Evolutionary conservation across 2,329 filamentous ascomycete genomes (phyloP).

Genomic region (Ophioceras dolichostomum): DNA sequence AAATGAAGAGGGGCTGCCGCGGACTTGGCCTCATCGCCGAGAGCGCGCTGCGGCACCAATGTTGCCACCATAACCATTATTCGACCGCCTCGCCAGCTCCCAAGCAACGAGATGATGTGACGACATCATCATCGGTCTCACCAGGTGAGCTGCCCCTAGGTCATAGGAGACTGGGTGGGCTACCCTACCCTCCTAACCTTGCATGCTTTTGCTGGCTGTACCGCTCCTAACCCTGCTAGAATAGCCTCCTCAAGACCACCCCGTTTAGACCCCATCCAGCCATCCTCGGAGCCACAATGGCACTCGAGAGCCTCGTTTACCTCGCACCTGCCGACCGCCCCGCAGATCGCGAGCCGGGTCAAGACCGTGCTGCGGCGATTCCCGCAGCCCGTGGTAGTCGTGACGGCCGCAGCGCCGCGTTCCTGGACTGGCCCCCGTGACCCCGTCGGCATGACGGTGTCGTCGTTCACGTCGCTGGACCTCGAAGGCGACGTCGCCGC

Average conservation of each 20-base stretch:
- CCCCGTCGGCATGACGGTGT: slow-evolving; percentile 42
- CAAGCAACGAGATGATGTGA: too few relatives aligned
- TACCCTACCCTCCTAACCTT: too few relatives aligned
- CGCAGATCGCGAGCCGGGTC: slow-evolving; percentile 30
- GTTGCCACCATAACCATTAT: neutral
- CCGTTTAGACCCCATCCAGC: too few relatives aligned
- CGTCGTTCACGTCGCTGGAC: slow-evolving; percentile 44
- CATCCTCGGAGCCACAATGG: too few relatives aligned
- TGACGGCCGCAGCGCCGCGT: slow-evolving; percentile 20
- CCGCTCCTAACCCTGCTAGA: too few relatives aligned
- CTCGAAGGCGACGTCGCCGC: slow-evolving; percentile 34
- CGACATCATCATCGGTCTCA: too few relatives aligned
- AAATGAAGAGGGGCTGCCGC: slow-evolving; percentile 16
- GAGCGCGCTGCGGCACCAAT: slow-evolving; percentile 8
- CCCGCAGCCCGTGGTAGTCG: slow-evolving; percentile 42
- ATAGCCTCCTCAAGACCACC: too few relatives aligned
- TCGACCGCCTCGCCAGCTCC: neutral
- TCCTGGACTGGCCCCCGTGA: slow-evolving; percentile 19
- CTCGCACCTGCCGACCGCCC: slow-evolving; percentile 6
- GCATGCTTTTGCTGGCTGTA: too few relatives aligned
- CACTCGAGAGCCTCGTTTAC: slow-evolving; percentile 4
- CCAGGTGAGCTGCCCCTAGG: too few relatives aligned
- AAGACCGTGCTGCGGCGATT: slow-evolving; percentile 41
- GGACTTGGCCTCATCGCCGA: slow-evolving; percentile 16
- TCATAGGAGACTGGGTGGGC: too few relatives aligned